Evolutionary conservation across 192 early-diverging fungal species (phyloP).

Genomic region (Podila horticola): DNA sequence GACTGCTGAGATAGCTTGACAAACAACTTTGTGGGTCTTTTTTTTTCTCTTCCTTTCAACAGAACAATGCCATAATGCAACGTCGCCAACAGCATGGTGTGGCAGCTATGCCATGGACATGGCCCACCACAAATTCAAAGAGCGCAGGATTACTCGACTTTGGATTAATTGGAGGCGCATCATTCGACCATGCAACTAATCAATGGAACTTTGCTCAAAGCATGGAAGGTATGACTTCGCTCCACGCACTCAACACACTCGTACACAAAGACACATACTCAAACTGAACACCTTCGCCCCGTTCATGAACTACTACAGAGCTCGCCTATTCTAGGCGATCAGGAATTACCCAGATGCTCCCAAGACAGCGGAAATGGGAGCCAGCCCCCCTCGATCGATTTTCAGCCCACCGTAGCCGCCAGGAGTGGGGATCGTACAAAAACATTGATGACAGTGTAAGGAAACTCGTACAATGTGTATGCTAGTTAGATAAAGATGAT

Average conservation of each 20-base stretch:
- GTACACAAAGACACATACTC: not conserved
- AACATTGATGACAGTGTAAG: not conserved
- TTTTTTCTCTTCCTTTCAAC: not conserved
- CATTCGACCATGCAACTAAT: not conserved
- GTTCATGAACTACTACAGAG: not conserved
- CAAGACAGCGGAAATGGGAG: not conserved
- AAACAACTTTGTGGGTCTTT: not conserved
- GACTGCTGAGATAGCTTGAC: not conserved
- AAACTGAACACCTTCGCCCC: not conserved
- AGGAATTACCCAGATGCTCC: not conserved
- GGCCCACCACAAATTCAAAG: not conserved
- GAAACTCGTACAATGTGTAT: not conserved
- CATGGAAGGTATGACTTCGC: not conserved
- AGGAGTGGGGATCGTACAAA: not conserved
- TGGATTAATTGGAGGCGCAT: not conserved
- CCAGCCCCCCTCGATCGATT: not conserved
- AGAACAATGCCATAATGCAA: slow-evolving; percentile 1
- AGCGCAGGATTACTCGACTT: not conserved
- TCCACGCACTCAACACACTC: not conserved
- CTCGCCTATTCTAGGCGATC: not conserved
- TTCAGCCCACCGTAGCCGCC: not conserved
- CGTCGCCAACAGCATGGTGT: slow-evolving; percentile 3
- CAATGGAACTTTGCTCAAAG: not conserved
- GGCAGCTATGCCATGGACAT: slow-evolving; percentile 4
- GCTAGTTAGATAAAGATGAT: not conserved